Conservation (phyloP, 108 stramenopile species). For the Skeletonema menzelii region DNA sequence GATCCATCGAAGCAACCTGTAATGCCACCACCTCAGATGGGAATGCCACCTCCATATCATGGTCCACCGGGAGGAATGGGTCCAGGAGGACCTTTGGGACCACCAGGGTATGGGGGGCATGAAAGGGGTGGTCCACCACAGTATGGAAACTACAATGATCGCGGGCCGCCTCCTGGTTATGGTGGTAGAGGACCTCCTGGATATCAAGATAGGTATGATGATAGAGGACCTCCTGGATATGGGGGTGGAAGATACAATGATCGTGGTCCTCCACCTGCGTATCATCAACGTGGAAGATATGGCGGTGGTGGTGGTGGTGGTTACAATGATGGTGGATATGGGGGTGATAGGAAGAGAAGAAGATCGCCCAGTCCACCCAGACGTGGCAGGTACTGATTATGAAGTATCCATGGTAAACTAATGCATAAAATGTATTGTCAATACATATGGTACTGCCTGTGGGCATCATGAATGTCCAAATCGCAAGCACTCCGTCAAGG, state of each 20-base stretch:
- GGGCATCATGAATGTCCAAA: no score
- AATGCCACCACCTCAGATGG: constrained; percentile 1
- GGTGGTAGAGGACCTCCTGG: constrained; percentile 29
- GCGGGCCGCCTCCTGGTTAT: constrained; percentile 38
- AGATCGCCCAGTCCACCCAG: constrained; percentile 37
- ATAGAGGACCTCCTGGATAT: constrained; percentile 21
- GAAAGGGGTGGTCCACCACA: constrained; percentile 19
- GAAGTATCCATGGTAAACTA: neutral
- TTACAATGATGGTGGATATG: constrained; percentile 18
- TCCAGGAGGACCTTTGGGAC: constrained; percentile 21
- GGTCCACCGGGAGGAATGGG: constrained; percentile 38
- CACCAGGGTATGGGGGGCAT: neutral
- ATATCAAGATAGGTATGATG: constrained; percentile 25
- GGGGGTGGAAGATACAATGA: constrained; percentile 22
- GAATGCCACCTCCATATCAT: constrained; percentile 6
- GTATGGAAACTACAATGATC: constrained; percentile 38
- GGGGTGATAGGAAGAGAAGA: constrained; percentile 41
- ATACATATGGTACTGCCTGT: no score
- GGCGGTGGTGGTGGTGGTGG: constrained; percentile 22
- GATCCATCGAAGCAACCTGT: constrained; percentile 57
- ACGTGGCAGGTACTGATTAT: neutral
- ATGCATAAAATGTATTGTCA: neutral
- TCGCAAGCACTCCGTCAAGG: no score
- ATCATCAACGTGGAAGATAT: constrained; percentile 30
- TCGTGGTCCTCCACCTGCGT: constrained; percentile 25